These are phyloP conservation scores for Vigna reflexopilosa DNA, from an alignment of 306 rosid genomes.

Conservation along the genomic window DNA sequence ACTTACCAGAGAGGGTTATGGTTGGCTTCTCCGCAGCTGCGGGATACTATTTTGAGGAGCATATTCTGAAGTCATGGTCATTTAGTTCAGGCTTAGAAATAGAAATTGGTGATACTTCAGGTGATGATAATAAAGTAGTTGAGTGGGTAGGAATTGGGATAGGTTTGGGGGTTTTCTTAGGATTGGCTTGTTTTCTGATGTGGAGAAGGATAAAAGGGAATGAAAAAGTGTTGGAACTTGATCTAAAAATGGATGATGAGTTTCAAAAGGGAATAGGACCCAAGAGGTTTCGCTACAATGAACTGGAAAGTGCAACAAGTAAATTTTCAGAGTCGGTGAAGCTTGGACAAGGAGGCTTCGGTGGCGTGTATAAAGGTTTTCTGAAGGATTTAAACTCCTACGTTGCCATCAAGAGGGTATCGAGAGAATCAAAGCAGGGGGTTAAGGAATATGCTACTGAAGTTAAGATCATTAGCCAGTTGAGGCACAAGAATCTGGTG, in stretches of 20 bases:
- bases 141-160: constrained; percentile 23
- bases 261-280: constrained; percentile 45
- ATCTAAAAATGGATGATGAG: constrained; percentile 37
- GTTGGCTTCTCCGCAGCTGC: constrained; percentile 47
- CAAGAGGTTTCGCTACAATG: constrained; percentile 27
- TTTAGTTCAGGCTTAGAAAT: constrained; percentile 33
- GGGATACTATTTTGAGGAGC: neutral
- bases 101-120: neutral
- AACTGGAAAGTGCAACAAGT: constrained; percentile 22
- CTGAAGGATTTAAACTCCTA: constrained; percentile 16
- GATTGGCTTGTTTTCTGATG: neutral
- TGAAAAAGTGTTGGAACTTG: neutral
- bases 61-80: constrained; percentile 34
- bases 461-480: neutral
- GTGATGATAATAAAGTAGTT: neutral
- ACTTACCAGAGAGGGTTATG: constrained; percentile 28
- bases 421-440: neutral
- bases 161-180: neutral
- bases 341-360: constrained; percentile 1
- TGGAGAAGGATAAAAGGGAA: constrained; percentile 1
- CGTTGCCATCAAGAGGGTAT: constrained; percentile 6
- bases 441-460: neutral
- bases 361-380: neutral
- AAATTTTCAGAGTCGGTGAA: constrained; percentile 1
- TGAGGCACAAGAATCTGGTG: constrained; percentile 17